These are phyloP conservation scores for Pseudodiploospora longispora DNA, from an alignment of 2,329 filamentous ascomycete genomes.

Conservation along the genomic window DNA sequence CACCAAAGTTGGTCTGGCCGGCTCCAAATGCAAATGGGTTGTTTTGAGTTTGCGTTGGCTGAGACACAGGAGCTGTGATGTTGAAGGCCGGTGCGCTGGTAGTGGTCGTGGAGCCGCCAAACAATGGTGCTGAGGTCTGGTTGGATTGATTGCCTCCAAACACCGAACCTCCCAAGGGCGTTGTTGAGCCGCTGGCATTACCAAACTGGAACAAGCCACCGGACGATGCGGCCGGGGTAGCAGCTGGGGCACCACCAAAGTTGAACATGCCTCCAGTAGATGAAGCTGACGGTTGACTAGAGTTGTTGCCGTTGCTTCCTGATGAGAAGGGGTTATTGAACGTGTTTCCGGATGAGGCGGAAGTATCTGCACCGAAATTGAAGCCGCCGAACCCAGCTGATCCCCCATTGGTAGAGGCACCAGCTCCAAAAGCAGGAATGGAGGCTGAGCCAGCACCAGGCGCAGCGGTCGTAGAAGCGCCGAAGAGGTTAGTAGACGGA, in stretches of 20 bases:
- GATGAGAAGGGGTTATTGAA: constrained; percentile 35
- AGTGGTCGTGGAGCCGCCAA: constrained; percentile 22
- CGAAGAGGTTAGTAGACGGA: constrained; percentile 33
- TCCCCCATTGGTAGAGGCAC: constrained; percentile 13
- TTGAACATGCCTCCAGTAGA: constrained; percentile 26
- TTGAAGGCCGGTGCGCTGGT: constrained; percentile 28
- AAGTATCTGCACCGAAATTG: constrained; percentile 18
- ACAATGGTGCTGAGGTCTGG: constrained; percentile 18
- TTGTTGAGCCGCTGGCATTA: constrained; percentile 14
- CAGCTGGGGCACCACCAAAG: constrained; percentile 26
- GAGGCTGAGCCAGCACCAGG: constrained; percentile 26
- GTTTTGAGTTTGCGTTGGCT: constrained; percentile 17
- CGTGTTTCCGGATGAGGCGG: constrained; percentile 10
- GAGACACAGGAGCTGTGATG: constrained; percentile 27
- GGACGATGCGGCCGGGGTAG: constrained; percentile 12
- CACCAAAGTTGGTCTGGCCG: constrained; percentile 27
- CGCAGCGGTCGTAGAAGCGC: constrained; percentile 16
- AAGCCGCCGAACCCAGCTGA: constrained; percentile 18
- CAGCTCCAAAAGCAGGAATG: constrained; percentile 11
- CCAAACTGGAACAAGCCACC: constrained; percentile 33
- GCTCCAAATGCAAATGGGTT: constrained; percentile 25
- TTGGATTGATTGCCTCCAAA: constrained; percentile 20
- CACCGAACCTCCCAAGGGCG: constrained; percentile 12
- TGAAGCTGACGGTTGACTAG: constrained; percentile 14
- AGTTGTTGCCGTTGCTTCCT: constrained; percentile 16